These are phyloP conservation scores for Gracilaria vermiculophylla DNA, from an alignment of 23 red algal genomes.

Conservation along the genomic window DNA sequence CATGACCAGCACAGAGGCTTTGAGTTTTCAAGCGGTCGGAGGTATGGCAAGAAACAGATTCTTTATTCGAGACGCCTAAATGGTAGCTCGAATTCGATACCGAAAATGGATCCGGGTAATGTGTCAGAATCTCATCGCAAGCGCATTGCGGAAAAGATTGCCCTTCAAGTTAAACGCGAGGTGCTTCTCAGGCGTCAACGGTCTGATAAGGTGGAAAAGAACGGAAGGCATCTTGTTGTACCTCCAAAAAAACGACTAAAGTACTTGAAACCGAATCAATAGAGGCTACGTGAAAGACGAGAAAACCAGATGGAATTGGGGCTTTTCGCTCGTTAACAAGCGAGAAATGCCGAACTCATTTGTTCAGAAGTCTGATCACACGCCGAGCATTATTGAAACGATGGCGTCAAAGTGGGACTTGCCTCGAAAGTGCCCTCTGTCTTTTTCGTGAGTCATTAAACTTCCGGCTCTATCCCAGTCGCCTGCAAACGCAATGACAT, in stretches of 20 bases:
- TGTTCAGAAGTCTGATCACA: not conserved
- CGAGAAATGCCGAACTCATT: no score
- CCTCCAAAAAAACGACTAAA: constrained; percentile 11
- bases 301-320: not conserved
- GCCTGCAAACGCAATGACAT: no score
- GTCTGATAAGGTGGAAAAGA: not conserved
- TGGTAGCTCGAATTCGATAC: not conserved
- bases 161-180: not conserved
- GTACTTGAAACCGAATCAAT: not conserved
- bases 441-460: not conserved
- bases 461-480: not conserved
- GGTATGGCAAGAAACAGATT: constrained; percentile 1
- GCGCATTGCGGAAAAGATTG: constrained; percentile 16
- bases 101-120: not conserved
- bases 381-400: not conserved
- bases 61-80: not conserved
- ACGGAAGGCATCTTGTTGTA: constrained; percentile 10
- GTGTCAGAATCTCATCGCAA: constrained; percentile 20
- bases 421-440: no score
- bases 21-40: not conserved
- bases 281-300: not conserved
- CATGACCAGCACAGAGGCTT: not conserved
- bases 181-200: constrained; percentile 13
- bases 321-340: not conserved
- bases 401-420: no score